Percentiles rank a stretch among this genome's conserved stretches.
Evolutionary conservation across 1,284 basidiomycete species (phyloP).

Genomic region (Thelephora terrestris): DNA sequence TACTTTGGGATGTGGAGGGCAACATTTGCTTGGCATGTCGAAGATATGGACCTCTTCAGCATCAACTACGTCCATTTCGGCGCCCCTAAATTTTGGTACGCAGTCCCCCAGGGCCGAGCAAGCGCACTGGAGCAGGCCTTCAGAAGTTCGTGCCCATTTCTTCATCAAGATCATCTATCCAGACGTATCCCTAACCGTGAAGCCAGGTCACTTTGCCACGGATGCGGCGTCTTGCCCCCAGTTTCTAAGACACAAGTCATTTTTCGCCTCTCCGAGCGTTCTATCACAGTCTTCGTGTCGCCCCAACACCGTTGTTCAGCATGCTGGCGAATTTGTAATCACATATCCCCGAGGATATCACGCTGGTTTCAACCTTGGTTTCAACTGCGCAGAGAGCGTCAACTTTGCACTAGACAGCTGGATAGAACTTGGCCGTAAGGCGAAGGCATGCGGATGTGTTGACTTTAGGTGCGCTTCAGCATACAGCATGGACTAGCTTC

Average conservation of each 20-base stretch:
- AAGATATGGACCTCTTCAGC: conserved; percentile 95
- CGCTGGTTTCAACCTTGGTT: conserved; percentile 93
- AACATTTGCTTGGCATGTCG: conserved; percentile 98
- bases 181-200: background rate
- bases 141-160: conserved; percentile 44
- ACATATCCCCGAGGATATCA: conserved; percentile 94
- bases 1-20: conserved; percentile 99
- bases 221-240: conserved; percentile 82
- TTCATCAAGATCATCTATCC: background rate
- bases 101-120: conserved; percentile 81
- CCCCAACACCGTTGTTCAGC: conserved; percentile 85
- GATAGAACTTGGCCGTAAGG: conserved; percentile 81
- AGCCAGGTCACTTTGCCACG: conserved; percentile 74
- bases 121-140: conserved; percentile 73
- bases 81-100: conserved; percentile 96
- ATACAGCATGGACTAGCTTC: background rate
- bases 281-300: conserved; percentile 75
- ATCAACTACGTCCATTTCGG: conserved; percentile 99
- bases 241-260: conserved; percentile 95
- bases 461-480: conserved; percentile 57
- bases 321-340: conserved; percentile 89
- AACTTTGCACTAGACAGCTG: conserved; percentile 97
- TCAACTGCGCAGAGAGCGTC: conserved; percentile 97
- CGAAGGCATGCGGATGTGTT: conserved; percentile 78
- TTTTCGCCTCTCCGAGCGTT: conserved; percentile 82